phyloP scores from a whole-genome alignment of 2,329 filamentous ascomycete species.

The Fusarium tupiense region DNA sequence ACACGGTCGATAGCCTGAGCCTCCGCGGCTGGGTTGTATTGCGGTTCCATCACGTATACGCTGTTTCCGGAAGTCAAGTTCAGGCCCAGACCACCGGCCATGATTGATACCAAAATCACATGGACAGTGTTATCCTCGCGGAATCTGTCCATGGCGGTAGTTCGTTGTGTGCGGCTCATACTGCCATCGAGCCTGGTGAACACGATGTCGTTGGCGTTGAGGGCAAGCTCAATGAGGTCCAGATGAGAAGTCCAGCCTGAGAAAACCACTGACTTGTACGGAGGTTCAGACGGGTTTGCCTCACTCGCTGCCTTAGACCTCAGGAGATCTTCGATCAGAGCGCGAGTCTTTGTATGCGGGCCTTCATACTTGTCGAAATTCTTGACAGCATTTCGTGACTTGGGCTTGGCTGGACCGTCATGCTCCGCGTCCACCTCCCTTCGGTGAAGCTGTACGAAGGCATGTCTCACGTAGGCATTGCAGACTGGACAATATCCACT shows the following conservation, averaged over 20 bases:
- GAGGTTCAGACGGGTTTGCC: constrained; percentile 70
- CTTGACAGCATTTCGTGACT: constrained; percentile 52
- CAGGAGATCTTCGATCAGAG: constrained; percentile 79
- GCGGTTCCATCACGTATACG: constrained; percentile 97
- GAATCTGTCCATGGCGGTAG: constrained; percentile 80
- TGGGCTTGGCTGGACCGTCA: constrained; percentile 57
- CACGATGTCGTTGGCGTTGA: constrained; percentile 72
- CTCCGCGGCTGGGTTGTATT: constrained; percentile 96
- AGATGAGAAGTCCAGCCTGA: constrained; percentile 96
- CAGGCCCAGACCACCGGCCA: constrained; percentile 88
- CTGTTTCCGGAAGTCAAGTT: constrained; percentile 88
- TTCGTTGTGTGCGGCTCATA: constrained; percentile 81
- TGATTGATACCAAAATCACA: constrained; percentile 91
- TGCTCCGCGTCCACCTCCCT: constrained; percentile 67
- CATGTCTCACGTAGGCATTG: constrained; percentile 67
- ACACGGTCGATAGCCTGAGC: constrained; percentile 95
- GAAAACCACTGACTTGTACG: constrained; percentile 93
- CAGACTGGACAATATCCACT: constrained; percentile 75
- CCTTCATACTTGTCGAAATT: constrained; percentile 80
- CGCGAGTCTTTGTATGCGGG: constrained; percentile 91
- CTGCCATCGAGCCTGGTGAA: constrained; percentile 89
- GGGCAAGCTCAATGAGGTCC: constrained; percentile 87
- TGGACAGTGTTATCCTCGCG: constrained; percentile 75
- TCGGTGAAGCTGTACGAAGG: constrained; percentile 75
- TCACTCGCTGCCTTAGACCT: constrained; percentile 71